These are phyloP conservation scores for Allantophomopsis cytisporea DNA, from an alignment of 2,329 filamentous ascomycete genomes.

Conservation along the genomic window DNA sequence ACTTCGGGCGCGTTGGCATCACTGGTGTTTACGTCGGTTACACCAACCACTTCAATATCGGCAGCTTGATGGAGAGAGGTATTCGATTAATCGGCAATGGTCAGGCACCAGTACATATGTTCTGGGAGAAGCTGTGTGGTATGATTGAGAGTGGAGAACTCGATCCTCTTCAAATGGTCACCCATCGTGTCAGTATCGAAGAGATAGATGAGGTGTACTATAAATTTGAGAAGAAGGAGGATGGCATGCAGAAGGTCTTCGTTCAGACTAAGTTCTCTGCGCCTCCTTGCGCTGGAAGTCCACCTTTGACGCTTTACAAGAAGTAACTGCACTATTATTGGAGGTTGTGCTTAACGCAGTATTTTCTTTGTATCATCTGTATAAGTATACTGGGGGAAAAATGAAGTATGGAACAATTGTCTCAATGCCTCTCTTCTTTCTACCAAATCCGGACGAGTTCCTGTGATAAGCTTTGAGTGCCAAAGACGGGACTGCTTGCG, in stretches of 20 bases:
- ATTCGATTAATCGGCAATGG: conserved; percentile 60
- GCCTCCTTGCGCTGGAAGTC: conserved; percentile 27
- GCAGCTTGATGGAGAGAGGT: conserved; percentile 76
- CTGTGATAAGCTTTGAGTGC: no score
- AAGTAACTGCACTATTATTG: conserved; percentile 3
- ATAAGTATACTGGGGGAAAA: no score
- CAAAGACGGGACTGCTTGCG: no score
- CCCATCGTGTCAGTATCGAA: conserved; percentile 63
- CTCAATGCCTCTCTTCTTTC: no score
- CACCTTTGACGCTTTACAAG: conserved; percentile 26
- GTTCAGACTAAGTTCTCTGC: conserved; percentile 43
- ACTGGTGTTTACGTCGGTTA: conserved; percentile 58
- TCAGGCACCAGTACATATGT: conserved; percentile 63
- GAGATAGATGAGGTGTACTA: conserved; percentile 56
- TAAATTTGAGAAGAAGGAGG: conserved; percentile 46
- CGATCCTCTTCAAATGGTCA: conserved; percentile 68
- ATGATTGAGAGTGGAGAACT: conserved; percentile 54
- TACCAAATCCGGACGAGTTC: no score
- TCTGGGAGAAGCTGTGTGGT: conserved; percentile 67
- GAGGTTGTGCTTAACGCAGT: no score
- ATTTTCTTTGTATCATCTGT: no score
- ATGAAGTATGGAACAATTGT: no score
- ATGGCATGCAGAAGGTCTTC: conserved; percentile 73
- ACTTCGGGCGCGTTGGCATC: conserved; percentile 61
- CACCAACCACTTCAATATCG: conserved; percentile 16